phyloP scores from a whole-genome alignment of 345 rosid species.

The Aurinia saxatilis region DNA sequence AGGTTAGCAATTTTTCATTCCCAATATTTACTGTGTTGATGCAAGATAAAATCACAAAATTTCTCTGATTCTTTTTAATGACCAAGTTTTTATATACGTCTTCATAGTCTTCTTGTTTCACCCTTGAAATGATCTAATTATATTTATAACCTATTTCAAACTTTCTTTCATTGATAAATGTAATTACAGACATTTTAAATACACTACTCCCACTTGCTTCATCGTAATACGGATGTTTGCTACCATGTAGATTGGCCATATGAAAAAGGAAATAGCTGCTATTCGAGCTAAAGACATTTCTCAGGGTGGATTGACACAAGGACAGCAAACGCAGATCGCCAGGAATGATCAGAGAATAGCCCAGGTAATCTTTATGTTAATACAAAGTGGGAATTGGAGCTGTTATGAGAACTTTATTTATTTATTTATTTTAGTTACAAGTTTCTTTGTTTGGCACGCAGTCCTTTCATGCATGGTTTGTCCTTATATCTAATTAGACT shows the following conservation, averaged over 20 bases:
- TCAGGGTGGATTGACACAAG: conserved; percentile 97
- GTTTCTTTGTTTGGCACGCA: background rate
- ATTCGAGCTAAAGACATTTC: conserved; percentile 91
- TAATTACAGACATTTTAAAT: background rate
- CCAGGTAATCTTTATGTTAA: conserved; percentile 39
- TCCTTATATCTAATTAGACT: background rate
- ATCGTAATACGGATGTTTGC: conserved; percentile 1
- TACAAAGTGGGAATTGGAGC: background rate
- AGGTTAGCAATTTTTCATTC: conserved; percentile 35
- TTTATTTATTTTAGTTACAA: background rate
- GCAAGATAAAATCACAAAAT: background rate
- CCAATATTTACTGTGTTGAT: background rate
- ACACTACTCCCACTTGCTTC: conserved; percentile 2
- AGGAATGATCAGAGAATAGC: conserved; percentile 91
- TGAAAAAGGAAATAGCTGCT: conserved; percentile 93
- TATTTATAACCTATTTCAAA: background rate
- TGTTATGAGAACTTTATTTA: background rate
- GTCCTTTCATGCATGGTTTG: background rate
- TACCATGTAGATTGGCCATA: conserved; percentile 68
- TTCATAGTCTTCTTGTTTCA: background rate
- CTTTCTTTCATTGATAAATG: background rate
- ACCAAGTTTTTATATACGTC: background rate
- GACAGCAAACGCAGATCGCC: conserved; percentile 98
- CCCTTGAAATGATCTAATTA: background rate
- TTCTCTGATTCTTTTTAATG: background rate